Conservation (phyloP, 192 early-diverging fungal species). For the Linnemannia elongata region DNA sequence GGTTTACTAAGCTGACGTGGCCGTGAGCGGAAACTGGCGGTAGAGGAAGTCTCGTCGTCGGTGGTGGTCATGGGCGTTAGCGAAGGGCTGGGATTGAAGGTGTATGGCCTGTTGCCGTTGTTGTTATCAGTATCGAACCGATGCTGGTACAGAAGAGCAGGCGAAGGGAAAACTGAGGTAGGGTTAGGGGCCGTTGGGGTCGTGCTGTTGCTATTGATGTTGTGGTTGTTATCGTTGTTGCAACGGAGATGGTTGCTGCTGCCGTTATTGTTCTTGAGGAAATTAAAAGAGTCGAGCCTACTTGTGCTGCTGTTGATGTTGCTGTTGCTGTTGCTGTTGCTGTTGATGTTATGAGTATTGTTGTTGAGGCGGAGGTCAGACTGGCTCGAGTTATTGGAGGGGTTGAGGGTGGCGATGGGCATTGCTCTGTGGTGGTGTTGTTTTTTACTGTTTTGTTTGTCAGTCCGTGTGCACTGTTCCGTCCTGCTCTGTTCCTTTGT, state of each 20-base stretch:
- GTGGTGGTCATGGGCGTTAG: conserved; percentile 26
- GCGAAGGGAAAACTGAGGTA: background rate
- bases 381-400: background rate
- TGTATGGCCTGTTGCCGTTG: background rate
- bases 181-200: background rate
- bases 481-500: background rate
- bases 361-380: background rate
- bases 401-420: conserved; percentile 1
- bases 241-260: background rate
- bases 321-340: background rate
- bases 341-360: background rate
- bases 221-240: background rate
- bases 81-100: conserved; percentile 11
- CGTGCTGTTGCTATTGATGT: conserved; percentile 1
- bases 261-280: conserved; percentile 6
- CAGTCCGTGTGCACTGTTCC: conserved; percentile 3
- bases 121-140: background rate
- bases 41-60: conserved; percentile 48
- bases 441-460: background rate
- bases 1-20: conserved; percentile 43
- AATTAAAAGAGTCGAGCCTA: background rate
- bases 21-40: conserved; percentile 41
- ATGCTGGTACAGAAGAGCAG: background rate
- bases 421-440: background rate
- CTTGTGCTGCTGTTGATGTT: background rate